A percentile compares a stretch with the other conserved stretches of the same genome.
These are phyloP conservation scores for Camelina neglecta DNA, from an alignment of 345 rosid species.

Conservation along the genomic window DNA sequence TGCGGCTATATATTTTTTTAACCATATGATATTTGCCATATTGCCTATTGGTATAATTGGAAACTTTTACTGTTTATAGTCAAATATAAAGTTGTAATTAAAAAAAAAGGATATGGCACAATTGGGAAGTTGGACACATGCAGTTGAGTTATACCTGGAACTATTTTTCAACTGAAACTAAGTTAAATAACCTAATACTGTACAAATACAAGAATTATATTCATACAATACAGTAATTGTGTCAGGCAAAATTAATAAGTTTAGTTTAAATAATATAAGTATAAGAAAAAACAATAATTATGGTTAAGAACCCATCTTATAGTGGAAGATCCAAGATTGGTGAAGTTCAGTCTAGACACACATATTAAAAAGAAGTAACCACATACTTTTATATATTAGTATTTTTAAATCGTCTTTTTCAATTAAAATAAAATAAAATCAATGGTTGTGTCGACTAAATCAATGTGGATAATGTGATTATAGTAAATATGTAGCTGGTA, in stretches of 20 bases:
- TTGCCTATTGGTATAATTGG: slow-evolving; percentile 11
- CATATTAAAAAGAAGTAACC: not conserved
- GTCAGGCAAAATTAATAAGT: not conserved
- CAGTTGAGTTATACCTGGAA: not conserved
- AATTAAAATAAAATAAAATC: too few species aligned
- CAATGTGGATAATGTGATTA: slow-evolving; percentile 8
- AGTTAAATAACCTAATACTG: not conserved
- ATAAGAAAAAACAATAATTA: not conserved
- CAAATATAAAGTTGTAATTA: not conserved
- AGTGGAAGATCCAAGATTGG: slow-evolving; percentile 14
- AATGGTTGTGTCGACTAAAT: not conserved
- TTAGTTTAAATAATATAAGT: not conserved
- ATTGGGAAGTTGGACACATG: slow-evolving; percentile 8
- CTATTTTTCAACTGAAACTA: not conserved
- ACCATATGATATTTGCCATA: slow-evolving; percentile 15
- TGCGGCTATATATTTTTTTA: slow-evolving; percentile 5
- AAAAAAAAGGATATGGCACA: not conserved
- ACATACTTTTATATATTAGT: not conserved
- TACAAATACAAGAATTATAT: not conserved
- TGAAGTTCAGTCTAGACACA: slow-evolving; percentile 7
- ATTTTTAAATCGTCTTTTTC: too few species aligned
- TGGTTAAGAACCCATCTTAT: not conserved
- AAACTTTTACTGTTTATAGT: slow-evolving; percentile 38
- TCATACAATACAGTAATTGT: not conserved
- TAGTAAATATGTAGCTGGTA: not conserved